Evolutionary conservation across 495 filamentous ascomycete species (phyloP), one percentile per base, ranked within the genome.

Genomic region (Elasticomyces elasticus): DNA sequence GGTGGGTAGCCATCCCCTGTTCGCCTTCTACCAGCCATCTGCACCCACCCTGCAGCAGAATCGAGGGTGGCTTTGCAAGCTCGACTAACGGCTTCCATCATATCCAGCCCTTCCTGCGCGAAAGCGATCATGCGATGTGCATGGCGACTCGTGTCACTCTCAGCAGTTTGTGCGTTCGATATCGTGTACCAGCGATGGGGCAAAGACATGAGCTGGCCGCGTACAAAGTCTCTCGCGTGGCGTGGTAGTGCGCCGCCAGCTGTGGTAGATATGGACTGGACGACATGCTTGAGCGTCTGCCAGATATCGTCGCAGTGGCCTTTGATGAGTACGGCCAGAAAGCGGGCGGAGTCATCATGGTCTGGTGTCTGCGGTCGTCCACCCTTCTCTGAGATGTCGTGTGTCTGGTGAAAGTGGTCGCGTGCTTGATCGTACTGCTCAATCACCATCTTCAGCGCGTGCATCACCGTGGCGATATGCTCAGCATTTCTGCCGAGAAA

Each of bases 41-140:
- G 81, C 56, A 86, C 84, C 91, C 91, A 95, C 62, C 81, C 79
- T 66, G 95, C 89, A 4, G 91, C 91, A 62, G 82, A 87, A 31
- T 81, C 75, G 26, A 95, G 79, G 3, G 90, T 94, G n/a, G 83
- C 79, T 60, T 88, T 83, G 23, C 95, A 79, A 0, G 91, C 82
- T 0, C 79, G 79, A 23, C 79, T 86, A 38, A 97, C 87, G 64
- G 94, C 85, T 0, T 77, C 73, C 76, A 95, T 85, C 79, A 94
- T 91, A 58, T 94, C 86, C 22, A 97, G 74, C 1, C 87, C 86
- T 66, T 95, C 89, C 55, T 84, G 84, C 1, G 88, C 89, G 27
- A 97, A 78, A 0, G 89, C 80, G 11, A 95, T 61, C 30, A 89
- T 87, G 15, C 82, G 71, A 54, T 84, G 79, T 2, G 86, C 86